A percentile compares a stretch with the other conserved stretches of the same genome.
Conservation (phyloP, 208 protist genomes). For the Leishmania major region DNA sequence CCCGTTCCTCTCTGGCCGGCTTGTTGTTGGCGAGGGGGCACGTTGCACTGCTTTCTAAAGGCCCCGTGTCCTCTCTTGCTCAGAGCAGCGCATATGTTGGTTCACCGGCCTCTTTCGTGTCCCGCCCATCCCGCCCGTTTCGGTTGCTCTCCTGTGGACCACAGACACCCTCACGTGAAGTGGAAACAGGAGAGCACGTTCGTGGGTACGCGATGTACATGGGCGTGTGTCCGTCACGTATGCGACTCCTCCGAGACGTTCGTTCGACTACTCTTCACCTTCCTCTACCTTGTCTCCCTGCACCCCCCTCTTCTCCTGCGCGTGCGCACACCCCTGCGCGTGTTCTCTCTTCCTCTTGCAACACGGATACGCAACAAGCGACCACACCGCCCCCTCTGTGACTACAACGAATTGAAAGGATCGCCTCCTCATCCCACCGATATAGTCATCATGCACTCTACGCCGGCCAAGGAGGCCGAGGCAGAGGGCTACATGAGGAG, state of each 20-base stretch:
- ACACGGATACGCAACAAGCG: not conserved
- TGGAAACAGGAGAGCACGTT: not conserved
- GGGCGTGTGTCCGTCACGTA: not conserved
- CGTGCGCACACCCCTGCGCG: not conserved
- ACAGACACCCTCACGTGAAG: not conserved
- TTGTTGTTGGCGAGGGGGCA: not conserved
- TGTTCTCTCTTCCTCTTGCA: not conserved
- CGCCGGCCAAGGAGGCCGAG: slow-evolving; percentile 32
- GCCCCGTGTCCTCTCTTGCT: not conserved
- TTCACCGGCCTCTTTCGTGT: not conserved
- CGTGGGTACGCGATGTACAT: not conserved
- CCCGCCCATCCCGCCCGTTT: not conserved
- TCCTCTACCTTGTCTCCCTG: not conserved
- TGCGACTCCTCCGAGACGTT: not conserved
- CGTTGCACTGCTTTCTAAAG: not conserved
- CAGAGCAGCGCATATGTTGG: not conserved
- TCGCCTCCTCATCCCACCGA: not conserved
- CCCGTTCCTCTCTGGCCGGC: not conserved
- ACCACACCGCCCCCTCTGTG: not conserved
- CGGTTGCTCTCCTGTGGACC: not conserved
- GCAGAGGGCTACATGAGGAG: slow-evolving; percentile 58
- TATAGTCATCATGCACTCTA: slow-evolving; percentile 20
- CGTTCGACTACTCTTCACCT: not conserved
- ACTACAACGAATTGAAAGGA: not conserved
- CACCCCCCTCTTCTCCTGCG: not conserved